Evolutionary conservation across 371 early-diverging fungal genomes (phyloP).

Genomic region (Sporodiniella umbellata): DNA sequence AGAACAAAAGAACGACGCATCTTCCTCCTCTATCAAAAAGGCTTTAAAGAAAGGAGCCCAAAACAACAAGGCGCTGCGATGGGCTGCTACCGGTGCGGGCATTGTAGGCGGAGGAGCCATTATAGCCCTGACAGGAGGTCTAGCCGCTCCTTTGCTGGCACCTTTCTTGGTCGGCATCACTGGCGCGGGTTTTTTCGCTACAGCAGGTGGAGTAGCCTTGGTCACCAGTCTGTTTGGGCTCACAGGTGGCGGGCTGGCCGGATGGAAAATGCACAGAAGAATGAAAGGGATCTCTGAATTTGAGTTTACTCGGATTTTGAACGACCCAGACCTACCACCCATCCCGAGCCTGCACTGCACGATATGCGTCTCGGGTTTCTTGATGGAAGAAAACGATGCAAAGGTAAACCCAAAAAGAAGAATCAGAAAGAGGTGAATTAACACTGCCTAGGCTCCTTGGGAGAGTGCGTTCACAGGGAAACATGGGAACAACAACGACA

Average conservation of each 20-base stretch:
- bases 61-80: constrained; percentile 49
- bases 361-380: constrained; percentile 63
- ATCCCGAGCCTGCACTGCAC: constrained; percentile 62
- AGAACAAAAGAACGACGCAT: constrained; percentile 1
- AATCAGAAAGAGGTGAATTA: no score
- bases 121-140: constrained; percentile 63
- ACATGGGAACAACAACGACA: constrained; percentile 37
- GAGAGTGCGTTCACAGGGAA: constrained; percentile 36
- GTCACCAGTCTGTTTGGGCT: constrained; percentile 65
- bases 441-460: constrained; percentile 65
- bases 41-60: constrained; percentile 50
- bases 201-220: constrained; percentile 59
- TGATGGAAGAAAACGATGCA: constrained; percentile 41
- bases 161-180: constrained; percentile 56
- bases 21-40: constrained; percentile 29
- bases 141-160: constrained; percentile 66
- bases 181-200: constrained; percentile 58
- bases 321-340: constrained; percentile 51
- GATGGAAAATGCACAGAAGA: constrained; percentile 56
- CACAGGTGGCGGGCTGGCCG: constrained; percentile 60
- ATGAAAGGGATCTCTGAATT: constrained; percentile 54
- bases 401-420: no score
- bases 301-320: constrained; percentile 53
- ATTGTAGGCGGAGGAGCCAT: constrained; percentile 62
- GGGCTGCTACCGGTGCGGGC: constrained; percentile 61